Percentiles rank a stretch among this genome's conserved stretches.
Conservation (phyloP, 768 basidiomycete species). For the Lepiota venenata region DNA sequence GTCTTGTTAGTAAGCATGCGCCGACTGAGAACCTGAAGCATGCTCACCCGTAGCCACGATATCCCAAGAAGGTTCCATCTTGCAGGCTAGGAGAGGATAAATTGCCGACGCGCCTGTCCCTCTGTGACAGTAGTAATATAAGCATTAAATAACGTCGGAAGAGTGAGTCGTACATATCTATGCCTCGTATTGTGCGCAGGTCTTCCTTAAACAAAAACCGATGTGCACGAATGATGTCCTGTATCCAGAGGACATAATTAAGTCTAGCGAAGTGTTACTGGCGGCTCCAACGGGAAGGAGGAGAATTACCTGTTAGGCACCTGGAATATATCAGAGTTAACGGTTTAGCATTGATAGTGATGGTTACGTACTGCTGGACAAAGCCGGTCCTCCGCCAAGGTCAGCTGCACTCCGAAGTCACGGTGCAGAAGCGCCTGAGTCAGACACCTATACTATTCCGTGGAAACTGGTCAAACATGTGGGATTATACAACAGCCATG, state of each 20-base stretch:
- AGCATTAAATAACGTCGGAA: neutral
- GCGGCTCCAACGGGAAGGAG: neutral
- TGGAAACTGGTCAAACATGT: conserved; percentile 1
- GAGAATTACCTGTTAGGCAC: conserved; percentile 67
- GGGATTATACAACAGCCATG: neutral
- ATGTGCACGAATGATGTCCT: conserved; percentile 55
- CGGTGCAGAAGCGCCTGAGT: conserved; percentile 75
- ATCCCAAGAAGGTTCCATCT: conserved; percentile 46
- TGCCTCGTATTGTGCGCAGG: conserved; percentile 35
- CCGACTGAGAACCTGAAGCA: neutral
- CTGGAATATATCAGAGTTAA: conserved; percentile 28
- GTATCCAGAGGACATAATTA: conserved; percentile 86
- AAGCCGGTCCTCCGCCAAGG: conserved; percentile 66
- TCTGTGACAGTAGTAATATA: conserved; percentile 31
- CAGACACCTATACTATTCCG: conserved; percentile 49
- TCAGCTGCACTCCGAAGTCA: conserved; percentile 66
- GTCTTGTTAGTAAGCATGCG: neutral
- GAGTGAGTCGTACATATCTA: conserved; percentile 64
- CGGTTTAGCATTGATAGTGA: neutral
- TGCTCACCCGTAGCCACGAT: conserved; percentile 67
- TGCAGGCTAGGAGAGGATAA: conserved; percentile 76
- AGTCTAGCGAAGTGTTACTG: conserved; percentile 40
- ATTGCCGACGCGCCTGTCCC: conserved; percentile 92
- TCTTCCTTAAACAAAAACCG: conserved; percentile 11
- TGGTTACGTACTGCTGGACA: conserved; percentile 75